phyloP scores from a whole-genome alignment of 345 rosid species.

The Salix exigua region DNA sequence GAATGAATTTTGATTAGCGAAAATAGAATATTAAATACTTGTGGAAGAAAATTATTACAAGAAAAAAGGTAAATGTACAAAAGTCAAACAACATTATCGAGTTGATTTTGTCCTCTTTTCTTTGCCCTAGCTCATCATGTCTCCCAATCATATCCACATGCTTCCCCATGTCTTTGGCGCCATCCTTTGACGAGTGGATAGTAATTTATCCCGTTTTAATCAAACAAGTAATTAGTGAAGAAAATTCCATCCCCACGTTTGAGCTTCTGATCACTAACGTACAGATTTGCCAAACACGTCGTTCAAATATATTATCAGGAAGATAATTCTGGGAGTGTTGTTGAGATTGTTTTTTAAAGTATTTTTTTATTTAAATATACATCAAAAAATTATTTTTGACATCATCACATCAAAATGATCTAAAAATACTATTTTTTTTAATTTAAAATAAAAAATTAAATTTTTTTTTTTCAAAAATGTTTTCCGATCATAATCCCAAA shows the following conservation, averaged over 20 bases:
- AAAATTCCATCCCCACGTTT: background rate
- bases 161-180: background rate
- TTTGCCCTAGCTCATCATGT: background rate
- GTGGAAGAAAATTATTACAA: constrained; percentile 22
- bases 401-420: too few relatives aligned
- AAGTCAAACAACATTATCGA: constrained; percentile 23
- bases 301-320: background rate
- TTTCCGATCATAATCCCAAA: too few relatives aligned
- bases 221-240: background rate
- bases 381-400: too few relatives aligned
- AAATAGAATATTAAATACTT: constrained; percentile 19
- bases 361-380: too few relatives aligned
- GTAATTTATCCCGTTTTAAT: background rate
- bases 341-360: too few relatives aligned
- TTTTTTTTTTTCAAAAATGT: too few relatives aligned
- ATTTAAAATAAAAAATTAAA: too few relatives aligned
- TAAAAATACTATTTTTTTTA: too few relatives aligned
- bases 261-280: background rate
- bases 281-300: background rate
- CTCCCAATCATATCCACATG: background rate
- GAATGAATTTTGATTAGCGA: constrained; percentile 1
- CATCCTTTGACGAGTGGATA: background rate
- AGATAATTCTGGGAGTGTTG: background rate
- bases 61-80: background rate
- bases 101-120: background rate